Evolutionary conservation across 331 rosid genomes (phyloP), one percentile per base, ranked within the genome.

Genomic region (Acacia concinna): DNA sequence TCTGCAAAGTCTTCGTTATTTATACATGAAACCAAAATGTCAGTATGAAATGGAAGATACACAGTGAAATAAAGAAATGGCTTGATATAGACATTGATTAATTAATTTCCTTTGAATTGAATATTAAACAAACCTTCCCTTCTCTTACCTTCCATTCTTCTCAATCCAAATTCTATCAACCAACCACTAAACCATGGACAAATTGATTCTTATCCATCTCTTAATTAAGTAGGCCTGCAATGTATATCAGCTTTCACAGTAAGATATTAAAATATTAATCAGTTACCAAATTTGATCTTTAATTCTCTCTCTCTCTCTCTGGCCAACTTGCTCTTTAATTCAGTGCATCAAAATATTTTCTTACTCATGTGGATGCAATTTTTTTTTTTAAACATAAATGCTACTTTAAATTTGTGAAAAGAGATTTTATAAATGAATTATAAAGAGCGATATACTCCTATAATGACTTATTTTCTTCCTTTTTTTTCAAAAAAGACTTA

Each of bases 121-220:
- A 25, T 57, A 25, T 25, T 4, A 57, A 12, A 9, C 34, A 57
- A 27, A 57, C 65, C 65, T 57, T 57, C 31, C 63, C 63, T 56
- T 57, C 31, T 12, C 65, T 57, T 25, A 27, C 65, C 64, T 57
- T 23, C 34, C 65, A 57, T 57, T 57, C 34, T 25, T 12, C 65
- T 12, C 65, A 10, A 57, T 57, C 65, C 32, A 57, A 57, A 77
- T 97, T 89, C 57, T 86, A 47, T 17, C 9, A 18, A 47, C 56
- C 56, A 17, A 18, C 8, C 9, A 47, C 56, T 18, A 47, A 47
- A 20, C 56, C 56, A 5, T 1, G 21, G 6, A 47, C 8, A 18
- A 1, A 47, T 47, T 17, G 8, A 47, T 17, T 4, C 21, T 47
- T 5, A 47, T 5, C 9, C 8, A 1, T 5, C 9, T 18, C 1